Evolutionary conservation across 805 yeast species (phyloP), one percentile per base, ranked within the genome.

Genomic region (Tetrapisispora fleetii): DNA sequence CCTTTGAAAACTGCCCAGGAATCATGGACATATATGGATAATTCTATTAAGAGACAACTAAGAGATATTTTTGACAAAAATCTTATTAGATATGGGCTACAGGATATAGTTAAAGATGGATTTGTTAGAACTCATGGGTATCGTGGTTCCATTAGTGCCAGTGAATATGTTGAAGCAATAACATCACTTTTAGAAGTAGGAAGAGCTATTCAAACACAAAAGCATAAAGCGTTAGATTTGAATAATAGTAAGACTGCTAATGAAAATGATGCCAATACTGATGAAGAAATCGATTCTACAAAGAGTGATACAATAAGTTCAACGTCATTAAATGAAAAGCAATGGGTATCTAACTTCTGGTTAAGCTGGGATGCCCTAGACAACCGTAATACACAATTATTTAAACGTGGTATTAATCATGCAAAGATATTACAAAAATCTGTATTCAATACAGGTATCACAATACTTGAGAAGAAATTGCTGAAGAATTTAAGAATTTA

Each of bases 11-110:
- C 83, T n/a, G 93, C 98, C 0, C 84, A 82, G 58, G 96, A 93
- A 64, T 81, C 81, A 48, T 93, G 98, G 98, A 73, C 83, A 24
- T 95, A 91, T 63, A 79, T 91, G 81, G 93, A 88, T 61, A 78
- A 85, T 37, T 74, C 76, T 10, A 72, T 91, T 46, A 95, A 93
- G 63, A 79, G 81, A 49, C 83, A 80, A 52, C 68, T 93, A 22
- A 82, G 83, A 21, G 62, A 72, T 14, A 81, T 86, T 21, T 84
- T 93, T 59, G 76, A 72, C 51, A 80, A 79, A 55, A 85, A 86
- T 50, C 69, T 87, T 10, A 84, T 82, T 1, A 69, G 78, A 48
- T 89, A 85, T 62, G 96, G 93, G 5, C 70, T 93, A 30, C 93
- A 85, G 49, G 93, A 87, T 37, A 73, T 93, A 28, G 78, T 85